A percentile compares a stretch with the other conserved stretches of the same genome.
phyloP scores from a whole-genome alignment of 371 early-diverging fungal genomes.

The Batkoa obscura region DNA sequence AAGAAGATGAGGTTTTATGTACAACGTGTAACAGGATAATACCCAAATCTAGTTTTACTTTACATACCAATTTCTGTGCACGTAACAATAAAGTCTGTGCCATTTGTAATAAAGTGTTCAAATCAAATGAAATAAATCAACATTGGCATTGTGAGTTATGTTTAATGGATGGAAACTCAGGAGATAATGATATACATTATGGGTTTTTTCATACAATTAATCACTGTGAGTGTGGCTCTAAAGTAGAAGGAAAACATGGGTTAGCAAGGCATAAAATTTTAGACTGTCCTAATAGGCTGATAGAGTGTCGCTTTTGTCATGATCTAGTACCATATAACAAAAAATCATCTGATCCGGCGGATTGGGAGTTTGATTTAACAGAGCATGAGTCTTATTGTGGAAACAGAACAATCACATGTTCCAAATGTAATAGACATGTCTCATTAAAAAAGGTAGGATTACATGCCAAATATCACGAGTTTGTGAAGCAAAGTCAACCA shows the following conservation, averaged over 20 bases:
- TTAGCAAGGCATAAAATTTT: slow-evolving; percentile 47
- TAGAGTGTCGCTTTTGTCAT: slow-evolving; percentile 70
- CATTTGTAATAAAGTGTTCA: slow-evolving; percentile 41
- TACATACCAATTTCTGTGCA: slow-evolving; percentile 57
- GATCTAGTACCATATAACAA: slow-evolving; percentile 45
- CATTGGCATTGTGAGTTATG: slow-evolving; percentile 77
- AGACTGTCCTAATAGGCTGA: slow-evolving; percentile 47
- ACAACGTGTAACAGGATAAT: slow-evolving; percentile 51
- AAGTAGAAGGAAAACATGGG: slow-evolving; percentile 16
- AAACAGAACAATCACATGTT: slow-evolving; percentile 57
- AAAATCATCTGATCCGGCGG: slow-evolving; percentile 30
- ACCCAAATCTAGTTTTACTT: slow-evolving; percentile 24
- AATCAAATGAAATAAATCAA: slow-evolving; percentile 28
- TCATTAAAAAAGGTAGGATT: slow-evolving; percentile 58
- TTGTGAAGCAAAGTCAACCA: slow-evolving; percentile 31
- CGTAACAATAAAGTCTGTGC: slow-evolving; percentile 54
- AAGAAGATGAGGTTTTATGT: slow-evolving; percentile 20
- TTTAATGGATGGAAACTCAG: slow-evolving; percentile 14
- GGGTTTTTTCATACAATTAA: slow-evolving; percentile 34
- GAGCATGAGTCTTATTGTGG: slow-evolving; percentile 78
- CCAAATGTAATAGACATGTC: slow-evolving; percentile 47
- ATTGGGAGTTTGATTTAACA: slow-evolving; percentile 38
- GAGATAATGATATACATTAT: slow-evolving; percentile 41
- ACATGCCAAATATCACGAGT: slow-evolving; percentile 53
- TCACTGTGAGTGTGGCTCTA: slow-evolving; percentile 35